Evolutionary conservation across 306 rosid species (phyloP).

Genomic region (Pyrus pyrifolia): DNA sequence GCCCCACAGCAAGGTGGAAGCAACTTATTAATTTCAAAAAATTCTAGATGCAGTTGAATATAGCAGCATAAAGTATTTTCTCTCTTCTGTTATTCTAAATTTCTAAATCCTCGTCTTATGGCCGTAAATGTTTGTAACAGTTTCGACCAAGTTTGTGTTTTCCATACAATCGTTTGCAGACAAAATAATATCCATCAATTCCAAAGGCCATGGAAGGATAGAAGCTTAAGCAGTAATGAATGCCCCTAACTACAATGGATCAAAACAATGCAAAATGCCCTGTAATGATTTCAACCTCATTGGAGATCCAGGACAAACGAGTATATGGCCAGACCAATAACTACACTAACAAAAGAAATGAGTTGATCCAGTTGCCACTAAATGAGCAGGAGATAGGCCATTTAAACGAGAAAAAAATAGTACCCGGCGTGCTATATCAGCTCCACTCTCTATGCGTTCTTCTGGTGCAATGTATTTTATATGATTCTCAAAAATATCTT

Average conservation of each 20-base stretch:
- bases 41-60: neutral
- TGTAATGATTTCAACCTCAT: neutral
- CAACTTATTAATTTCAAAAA: neutral
- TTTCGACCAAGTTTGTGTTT: neutral
- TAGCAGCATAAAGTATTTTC: neutral
- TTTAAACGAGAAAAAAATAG: neutral
- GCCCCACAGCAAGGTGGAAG: neutral
- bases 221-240: neutral
- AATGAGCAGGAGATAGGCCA: neutral
- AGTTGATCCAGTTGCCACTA: slow-evolving; percentile 13
- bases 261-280: neutral
- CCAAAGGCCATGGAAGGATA: neutral
- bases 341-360: neutral
- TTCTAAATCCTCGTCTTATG: neutral
- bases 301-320: neutral
- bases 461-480: slow-evolving; percentile 40
- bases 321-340: neutral
- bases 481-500: slow-evolving; percentile 48
- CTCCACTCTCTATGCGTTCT: slow-evolving; percentile 72
- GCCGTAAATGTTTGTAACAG: neutral
- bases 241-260: neutral
- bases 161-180: neutral
- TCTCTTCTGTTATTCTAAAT: neutral
- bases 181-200: neutral
- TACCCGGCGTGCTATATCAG: slow-evolving; percentile 92